Conservation (phyloP, 139 green algal genomes). For the Coccomyxa sp. region DNA sequence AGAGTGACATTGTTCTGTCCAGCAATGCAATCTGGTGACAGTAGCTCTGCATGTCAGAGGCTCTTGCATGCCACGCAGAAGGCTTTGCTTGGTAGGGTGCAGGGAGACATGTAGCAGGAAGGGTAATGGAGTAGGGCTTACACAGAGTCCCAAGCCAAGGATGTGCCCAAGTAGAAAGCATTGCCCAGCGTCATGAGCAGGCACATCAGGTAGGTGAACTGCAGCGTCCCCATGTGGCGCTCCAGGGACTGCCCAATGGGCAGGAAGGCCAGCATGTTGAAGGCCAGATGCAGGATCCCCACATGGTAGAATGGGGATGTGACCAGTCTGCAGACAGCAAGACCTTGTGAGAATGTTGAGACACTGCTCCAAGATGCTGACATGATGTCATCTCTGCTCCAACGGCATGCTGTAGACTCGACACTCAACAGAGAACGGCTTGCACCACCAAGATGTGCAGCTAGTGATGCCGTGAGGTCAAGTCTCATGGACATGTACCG, state of each 20-base stretch:
- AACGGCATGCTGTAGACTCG: too few species aligned
- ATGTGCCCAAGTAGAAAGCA: constrained; percentile 16
- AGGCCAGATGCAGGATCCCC: constrained; percentile 58
- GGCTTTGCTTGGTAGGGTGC: background rate
- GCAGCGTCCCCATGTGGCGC: constrained; percentile 23
- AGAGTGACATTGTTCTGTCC: background rate
- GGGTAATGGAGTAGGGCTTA: background rate
- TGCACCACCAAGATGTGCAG: too few species aligned
- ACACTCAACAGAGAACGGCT: too few species aligned
- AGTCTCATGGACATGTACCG: background rate
- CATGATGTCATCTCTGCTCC: too few species aligned
- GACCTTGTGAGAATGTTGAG: too few species aligned
- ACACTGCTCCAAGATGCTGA: too few species aligned
- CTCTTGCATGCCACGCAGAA: background rate
- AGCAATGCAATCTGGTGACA: background rate
- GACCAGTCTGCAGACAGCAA: constrained; percentile 23
- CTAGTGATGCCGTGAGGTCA: background rate
- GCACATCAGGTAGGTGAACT: constrained; percentile 38
- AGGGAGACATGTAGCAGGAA: background rate
- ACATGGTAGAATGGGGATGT: constrained; percentile 57
- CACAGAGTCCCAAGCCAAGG: too few species aligned
- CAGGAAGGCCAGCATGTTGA: constrained; percentile 82
- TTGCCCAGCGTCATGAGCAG: constrained; percentile 32
- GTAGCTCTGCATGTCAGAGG: background rate
- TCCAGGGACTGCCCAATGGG: constrained; percentile 54